Percentiles rank a stretch among this genome's conserved stretches.
These are phyloP conservation scores for Ampelomyces quisqualis DNA, from an alignment of 2,329 filamentous ascomycete genomes.

Conservation along the genomic window DNA sequence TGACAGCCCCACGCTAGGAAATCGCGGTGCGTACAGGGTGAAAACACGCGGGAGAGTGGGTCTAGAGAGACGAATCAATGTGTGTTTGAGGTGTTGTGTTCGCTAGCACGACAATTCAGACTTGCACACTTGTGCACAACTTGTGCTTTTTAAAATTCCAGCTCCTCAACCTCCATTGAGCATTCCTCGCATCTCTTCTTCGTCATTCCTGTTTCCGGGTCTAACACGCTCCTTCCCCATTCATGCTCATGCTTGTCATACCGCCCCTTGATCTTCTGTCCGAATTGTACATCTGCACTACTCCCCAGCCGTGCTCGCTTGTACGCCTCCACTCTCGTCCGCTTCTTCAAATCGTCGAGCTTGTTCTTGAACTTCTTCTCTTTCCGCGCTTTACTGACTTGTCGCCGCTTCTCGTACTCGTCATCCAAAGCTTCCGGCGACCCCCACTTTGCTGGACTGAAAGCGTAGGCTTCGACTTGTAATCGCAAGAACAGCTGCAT, in stretches of 20 bases:
- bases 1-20: too few relatives aligned
- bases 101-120: too few relatives aligned
- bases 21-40: too few relatives aligned
- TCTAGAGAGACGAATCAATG: too few relatives aligned
- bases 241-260: conserved; percentile 82
- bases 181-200: conserved; percentile 72
- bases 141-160: conserved; percentile 58
- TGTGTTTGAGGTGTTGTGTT: too few relatives aligned
- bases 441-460: conserved; percentile 83
- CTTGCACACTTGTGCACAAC: too few relatives aligned
- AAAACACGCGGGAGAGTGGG: too few relatives aligned
- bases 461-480: conserved; percentile 92
- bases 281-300: conserved; percentile 57
- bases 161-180: conserved; percentile 67
- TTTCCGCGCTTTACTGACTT: conserved; percentile 79
- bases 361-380: conserved; percentile 91
- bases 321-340: conserved; percentile 88
- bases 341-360: conserved; percentile 85
- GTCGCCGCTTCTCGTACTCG: conserved; percentile 79
- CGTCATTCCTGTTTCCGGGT: conserved; percentile 68
- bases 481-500: conserved; percentile 97
- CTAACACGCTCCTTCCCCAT: conserved; percentile 65
- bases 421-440: conserved; percentile 80
- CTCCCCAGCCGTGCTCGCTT: conserved; percentile 57
- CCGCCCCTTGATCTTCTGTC: conserved; percentile 66